These are phyloP conservation scores for Actinidia arguta DNA, from an alignment of 179 eudicot genomes.

Conservation along the genomic window DNA sequence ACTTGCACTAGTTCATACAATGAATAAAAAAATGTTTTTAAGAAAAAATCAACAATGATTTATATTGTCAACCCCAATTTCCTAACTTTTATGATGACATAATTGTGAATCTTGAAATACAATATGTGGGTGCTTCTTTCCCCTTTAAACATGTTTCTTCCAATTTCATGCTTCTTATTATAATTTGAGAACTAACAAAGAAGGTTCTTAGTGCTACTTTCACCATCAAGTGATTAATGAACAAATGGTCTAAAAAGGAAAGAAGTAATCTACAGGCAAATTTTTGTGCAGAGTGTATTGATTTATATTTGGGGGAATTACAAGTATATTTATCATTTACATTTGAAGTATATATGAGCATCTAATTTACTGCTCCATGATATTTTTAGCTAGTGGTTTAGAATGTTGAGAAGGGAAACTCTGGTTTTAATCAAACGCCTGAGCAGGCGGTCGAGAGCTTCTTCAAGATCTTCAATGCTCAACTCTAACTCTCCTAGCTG, in stretches of 20 bases:
- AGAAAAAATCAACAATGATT: not conserved
- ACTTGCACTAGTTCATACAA: not conserved
- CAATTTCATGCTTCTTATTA: not conserved
- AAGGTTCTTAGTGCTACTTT: too few relatives aligned
- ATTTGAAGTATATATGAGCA: not conserved
- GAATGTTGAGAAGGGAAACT: slow-evolving; percentile 53
- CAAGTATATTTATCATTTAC: slow-evolving; percentile 7
- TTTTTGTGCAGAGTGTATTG: slow-evolving; percentile 23
- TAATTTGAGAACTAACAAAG: slow-evolving; percentile 1
- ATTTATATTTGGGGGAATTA: slow-evolving; percentile 7
- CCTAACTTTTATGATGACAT: too few relatives aligned
- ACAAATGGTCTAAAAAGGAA: not conserved
- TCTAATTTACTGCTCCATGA: not conserved
- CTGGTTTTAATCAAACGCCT: slow-evolving; percentile 52
- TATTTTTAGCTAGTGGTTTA: slow-evolving; percentile 32
- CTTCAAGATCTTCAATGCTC: slow-evolving; percentile 43
- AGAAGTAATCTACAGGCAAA: slow-evolving; percentile 25
- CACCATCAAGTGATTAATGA: not conserved
- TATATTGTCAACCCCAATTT: too few relatives aligned
- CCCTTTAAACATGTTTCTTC: not conserved
- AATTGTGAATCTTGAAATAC: not conserved
- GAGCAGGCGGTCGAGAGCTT: slow-evolving; percentile 43
- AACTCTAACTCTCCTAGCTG: slow-evolving; percentile 40
- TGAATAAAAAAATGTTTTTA: not conserved
- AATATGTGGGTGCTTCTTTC: not conserved